These are phyloP conservation scores for Pyrus communis DNA, from an alignment of 306 rosid genomes.

Conservation along the genomic window DNA sequence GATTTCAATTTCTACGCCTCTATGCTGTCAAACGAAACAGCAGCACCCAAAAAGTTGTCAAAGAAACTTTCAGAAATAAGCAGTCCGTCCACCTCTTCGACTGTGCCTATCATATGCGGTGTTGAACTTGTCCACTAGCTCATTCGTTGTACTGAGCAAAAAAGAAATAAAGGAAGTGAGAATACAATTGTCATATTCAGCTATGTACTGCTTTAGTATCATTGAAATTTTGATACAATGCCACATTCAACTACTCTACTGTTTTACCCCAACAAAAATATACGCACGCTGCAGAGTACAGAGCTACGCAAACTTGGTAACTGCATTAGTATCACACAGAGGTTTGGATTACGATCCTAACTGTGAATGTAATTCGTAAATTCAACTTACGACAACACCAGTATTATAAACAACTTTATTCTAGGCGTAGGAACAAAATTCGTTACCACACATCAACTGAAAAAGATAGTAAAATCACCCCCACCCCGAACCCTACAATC, in stretches of 20 bases:
- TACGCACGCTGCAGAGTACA: not conserved
- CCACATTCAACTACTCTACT: not conserved
- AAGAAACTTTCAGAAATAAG: slow-evolving; percentile 52
- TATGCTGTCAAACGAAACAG: not conserved
- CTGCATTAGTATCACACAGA: not conserved
- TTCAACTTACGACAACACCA: too few species aligned
- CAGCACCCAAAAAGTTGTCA: not conserved
- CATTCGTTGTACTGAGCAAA: slow-evolving; percentile 31
- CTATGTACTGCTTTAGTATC: not conserved
- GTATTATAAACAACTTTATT: not conserved
- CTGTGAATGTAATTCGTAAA: not conserved
- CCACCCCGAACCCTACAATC: too few species aligned
- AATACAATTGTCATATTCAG: not conserved
- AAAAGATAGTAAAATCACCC: too few species aligned
- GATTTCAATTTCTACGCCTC: not conserved
- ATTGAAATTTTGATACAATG: not conserved
- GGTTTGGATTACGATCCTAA: too few species aligned
- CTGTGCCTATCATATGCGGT: slow-evolving; percentile 90
- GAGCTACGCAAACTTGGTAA: not conserved
- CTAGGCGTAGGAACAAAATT: not conserved
- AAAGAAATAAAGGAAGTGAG: not conserved
- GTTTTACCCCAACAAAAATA: not conserved
- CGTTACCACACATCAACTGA: not conserved
- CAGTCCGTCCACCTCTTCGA: slow-evolving; percentile 88
- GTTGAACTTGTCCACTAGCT: slow-evolving; percentile 68